Base-by-base conservation (phyloP, 1,139 yeast genomes). In the Candida tetrigidarum region DNA sequence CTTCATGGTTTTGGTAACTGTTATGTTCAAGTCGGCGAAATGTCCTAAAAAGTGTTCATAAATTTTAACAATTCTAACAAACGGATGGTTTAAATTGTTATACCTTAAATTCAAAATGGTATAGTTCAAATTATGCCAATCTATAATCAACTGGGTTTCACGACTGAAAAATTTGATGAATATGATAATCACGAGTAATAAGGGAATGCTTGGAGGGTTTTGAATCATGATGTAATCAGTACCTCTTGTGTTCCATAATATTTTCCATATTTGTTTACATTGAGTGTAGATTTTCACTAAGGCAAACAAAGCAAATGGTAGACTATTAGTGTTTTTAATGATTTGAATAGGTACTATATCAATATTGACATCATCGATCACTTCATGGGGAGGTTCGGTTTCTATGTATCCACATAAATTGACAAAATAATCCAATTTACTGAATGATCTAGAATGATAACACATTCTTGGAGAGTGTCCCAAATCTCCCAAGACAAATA, bases 401-500 rank as follows among this genome's bases (percentile, higher is more conserved):
- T 85, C 95, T 2, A 81, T 58, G 60, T 92, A 93, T 0, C 99
- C 99, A 63, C 96, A 86, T 36, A 93, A 63, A 50, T 86, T 89
- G 2, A 95, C 99, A 40, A 76, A 74, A 62, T 85, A 86, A 1
- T 90, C 93, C 20, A 68, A 64, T 41, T 74, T 67, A n/a, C 88
- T 78, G 54, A 93, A 82, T 44, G 96, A 86, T 47, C 76, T 67
- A 1, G 96, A 96, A 63, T 95, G 99, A 63, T 93, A 88, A 56
- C 86, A 80, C 89, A 93, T 93, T 50, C 99, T 73, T 4, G 99
- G 99, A 1, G 98, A 92, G 58, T 92, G 96, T 11, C 97, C 97
- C 44, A 95, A 63, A 59, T 93, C 99, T 1, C 99, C 99, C 22
- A 95, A 70, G 1, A 93, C 99, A 48, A 89, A 77, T 22, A 93